Base-by-base conservation (phyloP, 2,329 filamentous ascomycete genomes). In the Pseudogymnoascus pannorum region DNA sequence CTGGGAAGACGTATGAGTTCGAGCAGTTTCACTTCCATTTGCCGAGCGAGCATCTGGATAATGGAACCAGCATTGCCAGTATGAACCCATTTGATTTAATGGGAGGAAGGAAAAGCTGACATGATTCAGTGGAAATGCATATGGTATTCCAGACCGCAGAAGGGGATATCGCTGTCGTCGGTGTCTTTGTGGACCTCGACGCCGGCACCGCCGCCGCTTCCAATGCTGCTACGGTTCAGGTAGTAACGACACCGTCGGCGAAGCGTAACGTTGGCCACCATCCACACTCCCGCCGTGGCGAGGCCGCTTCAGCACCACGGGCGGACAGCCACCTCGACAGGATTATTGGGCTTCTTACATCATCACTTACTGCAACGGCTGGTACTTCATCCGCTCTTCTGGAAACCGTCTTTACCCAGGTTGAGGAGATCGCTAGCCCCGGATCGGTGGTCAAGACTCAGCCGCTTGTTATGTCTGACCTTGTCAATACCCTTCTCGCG, bases 1-100 rank as follows among this genome's bases (percentile, higher is more conserved):
- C 14, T 18, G 40, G 26, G n/a, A 58, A 62, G 58, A 40, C 58
- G 1, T 65, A 65, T 14, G 63, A 64, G 22, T 60, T 48, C 38
- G 61, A 63, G 54, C 82, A 85, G 66, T 85, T 84, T 73, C 83
- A 85, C 71, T 82, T 85, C 72, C 83, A 86, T 68, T 80, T 81
- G 0, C 82, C 83, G 0, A 81, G 80, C 44, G 83, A 86, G 74
- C 83, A 86, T 66, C 76, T 78, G 54, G 73, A 85, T 69, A 65
- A 76, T 68, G 70, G 76, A 29, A 54, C 48, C 7, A 81, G 70
- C 67, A 71, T 80, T 67, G 76, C 76, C 24, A 78, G 74, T 75
- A 69, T 64, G 74, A 68, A n/a, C 7, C 18, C 42, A 14, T 59
- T 7, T 20, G 14, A 5, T 16, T 6, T 48, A 59, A 59, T 59